A percentile compares a stretch with the other conserved stretches of the same genome.
These are phyloP conservation scores for Tetracladium setigerum DNA, from an alignment of 495 filamentous ascomycete species.

Conservation along the genomic window DNA sequence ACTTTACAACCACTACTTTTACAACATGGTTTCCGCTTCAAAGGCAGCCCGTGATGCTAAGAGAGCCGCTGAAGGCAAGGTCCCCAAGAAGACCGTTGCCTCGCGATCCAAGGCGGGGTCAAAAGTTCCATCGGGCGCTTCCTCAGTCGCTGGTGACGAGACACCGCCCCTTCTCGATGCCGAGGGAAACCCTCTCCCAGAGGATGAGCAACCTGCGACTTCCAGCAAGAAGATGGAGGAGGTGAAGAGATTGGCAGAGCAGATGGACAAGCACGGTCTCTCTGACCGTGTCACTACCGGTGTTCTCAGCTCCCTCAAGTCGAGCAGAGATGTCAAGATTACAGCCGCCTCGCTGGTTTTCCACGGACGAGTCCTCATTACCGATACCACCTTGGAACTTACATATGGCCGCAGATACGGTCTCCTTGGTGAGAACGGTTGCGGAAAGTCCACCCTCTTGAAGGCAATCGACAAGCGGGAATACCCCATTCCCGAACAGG, in stretches of 20 bases:
- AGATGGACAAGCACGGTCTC: slow-evolving; percentile 92
- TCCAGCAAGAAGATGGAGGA: slow-evolving; percentile 64
- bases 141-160: slow-evolving; percentile 63
- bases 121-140: slow-evolving; percentile 55
- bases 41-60: slow-evolving; percentile 97
- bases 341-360: slow-evolving; percentile 90
- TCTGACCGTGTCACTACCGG: slow-evolving; percentile 98
- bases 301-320: slow-evolving; percentile 76
- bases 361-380: slow-evolving; percentile 94
- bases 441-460: slow-evolving; percentile 93
- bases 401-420: slow-evolving; percentile 92
- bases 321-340: slow-evolving; percentile 92
- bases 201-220: slow-evolving; percentile 58
- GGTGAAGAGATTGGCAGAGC: slow-evolving; percentile 62
- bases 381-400: slow-evolving; percentile 86
- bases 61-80: slow-evolving; percentile 68
- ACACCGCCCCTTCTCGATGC: slow-evolving; percentile 51
- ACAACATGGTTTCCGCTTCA: slow-evolving; percentile 82
- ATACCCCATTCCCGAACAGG: slow-evolving; percentile 90
- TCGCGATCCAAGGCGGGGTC: slow-evolving; percentile 60
- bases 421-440: slow-evolving; percentile 96
- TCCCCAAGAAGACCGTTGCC: slow-evolving; percentile 64
- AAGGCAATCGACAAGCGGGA: slow-evolving; percentile 92
- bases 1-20: slow-evolving; percentile 1
- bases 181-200: slow-evolving; percentile 44